These are phyloP conservation scores for Myxozyma neotropica DNA, from an alignment of 805 yeast genomes.

Conservation along the genomic window DNA sequence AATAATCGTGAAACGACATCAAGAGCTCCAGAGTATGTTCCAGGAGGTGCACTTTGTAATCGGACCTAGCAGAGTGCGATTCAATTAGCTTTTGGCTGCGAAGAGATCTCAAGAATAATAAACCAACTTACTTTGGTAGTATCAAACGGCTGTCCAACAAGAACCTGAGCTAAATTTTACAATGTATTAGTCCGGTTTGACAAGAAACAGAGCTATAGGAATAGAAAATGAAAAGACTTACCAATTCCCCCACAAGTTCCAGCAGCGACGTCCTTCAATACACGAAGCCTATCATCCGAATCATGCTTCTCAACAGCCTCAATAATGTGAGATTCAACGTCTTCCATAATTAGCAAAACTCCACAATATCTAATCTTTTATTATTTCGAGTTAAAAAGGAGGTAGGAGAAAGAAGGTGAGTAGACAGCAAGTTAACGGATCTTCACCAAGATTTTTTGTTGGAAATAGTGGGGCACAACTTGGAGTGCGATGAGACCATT, in stretches of 20 bases:
- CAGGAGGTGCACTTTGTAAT: constrained; percentile 81
- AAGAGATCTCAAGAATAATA: too few species aligned
- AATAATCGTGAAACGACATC: constrained; percentile 76
- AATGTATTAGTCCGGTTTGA: too few species aligned
- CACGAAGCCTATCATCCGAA: constrained; percentile 41
- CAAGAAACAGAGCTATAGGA: too few species aligned
- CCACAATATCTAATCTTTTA: too few species aligned
- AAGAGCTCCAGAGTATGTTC: constrained; percentile 68
- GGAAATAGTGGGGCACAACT: too few species aligned
- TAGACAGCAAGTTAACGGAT: too few species aligned
- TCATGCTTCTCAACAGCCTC: constrained; percentile 32
- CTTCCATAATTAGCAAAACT: constrained; percentile 20
- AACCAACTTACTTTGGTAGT: constrained; percentile 30
- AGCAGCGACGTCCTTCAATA: constrained; percentile 76
- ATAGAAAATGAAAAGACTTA: constrained; percentile 12
- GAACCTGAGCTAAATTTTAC: constrained; percentile 67
- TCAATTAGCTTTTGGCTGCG: too few species aligned
- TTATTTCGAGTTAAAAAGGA: background rate
- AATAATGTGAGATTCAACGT: constrained; percentile 29
- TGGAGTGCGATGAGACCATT: too few species aligned
- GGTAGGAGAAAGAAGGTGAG: too few species aligned
- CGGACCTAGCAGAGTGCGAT: constrained; percentile 81
- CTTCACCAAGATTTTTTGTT: too few species aligned
- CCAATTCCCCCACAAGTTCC: constrained; percentile 91
- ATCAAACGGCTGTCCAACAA: constrained; percentile 70